Evolutionary conservation across 306 rosid species (phyloP), one percentile per base, ranked within the genome.

Genomic region (Malus domestica): DNA sequence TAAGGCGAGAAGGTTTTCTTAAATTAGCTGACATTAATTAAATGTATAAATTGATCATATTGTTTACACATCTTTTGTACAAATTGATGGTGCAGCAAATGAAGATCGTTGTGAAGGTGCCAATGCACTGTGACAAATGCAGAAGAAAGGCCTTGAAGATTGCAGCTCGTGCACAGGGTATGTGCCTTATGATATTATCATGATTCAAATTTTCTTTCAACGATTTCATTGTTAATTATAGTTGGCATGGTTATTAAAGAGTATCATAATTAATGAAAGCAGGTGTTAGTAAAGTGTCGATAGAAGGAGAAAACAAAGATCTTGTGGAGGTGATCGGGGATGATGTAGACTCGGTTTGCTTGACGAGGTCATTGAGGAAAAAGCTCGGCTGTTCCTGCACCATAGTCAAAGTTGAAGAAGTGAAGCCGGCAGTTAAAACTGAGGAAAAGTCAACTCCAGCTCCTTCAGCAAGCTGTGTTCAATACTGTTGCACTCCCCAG

Each of bases 81-180:
- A 64, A 64, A 58, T 20, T 58, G 11, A 16, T 6, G 25, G 38
- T 70, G 83, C 73, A 84, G 90, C 80, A 77, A 67, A 82, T 13
- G 52, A 45, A 82, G 69, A 82, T 82, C 3, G 67, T 80, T 7
- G 67, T 87, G 40, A 80, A 68, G 72, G 84, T 79, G 25, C 35
- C 12, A 6, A 2, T 77, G 71, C 11, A 23, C 66, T 67, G 65
- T 25, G 77, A 71, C 4, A 84, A 71, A 82, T 68, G 76, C 80
- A 74, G 86, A 63, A 73, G 65, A 42, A 81, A 77, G 69, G 86
- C 81, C 81, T 66, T 87, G 75, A 77, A 78, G 70, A 81, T 79
- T 54, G 88, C 88, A 1, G 77, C 81, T 5, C 67, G 1, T n/a
- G 78, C 70, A 32, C 13, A 49, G 1, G 86, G 80, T 68, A 25